Conservation (phyloP, 169 alveolate species). For the Eimeria necatrix region DNA sequence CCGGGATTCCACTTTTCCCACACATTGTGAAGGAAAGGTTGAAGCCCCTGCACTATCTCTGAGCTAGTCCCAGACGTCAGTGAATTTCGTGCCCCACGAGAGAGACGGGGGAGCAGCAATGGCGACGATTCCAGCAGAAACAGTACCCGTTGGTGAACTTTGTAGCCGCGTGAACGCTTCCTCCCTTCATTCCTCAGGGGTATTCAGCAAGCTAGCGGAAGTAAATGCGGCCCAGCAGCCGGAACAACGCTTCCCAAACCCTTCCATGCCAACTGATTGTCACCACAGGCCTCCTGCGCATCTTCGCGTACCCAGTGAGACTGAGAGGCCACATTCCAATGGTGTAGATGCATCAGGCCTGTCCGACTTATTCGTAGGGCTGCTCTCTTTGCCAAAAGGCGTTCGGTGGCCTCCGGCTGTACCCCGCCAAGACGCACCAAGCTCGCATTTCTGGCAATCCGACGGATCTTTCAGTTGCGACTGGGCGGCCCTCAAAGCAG, state of each 20-base stretch:
- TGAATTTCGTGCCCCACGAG: no score
- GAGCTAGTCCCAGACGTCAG: no score
- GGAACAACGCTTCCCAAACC: neutral
- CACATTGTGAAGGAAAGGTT: no score
- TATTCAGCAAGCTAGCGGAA: neutral
- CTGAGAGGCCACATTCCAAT: neutral
- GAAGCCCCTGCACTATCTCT: no score
- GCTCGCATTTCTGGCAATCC: conserved; percentile 43
- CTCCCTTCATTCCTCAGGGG: neutral
- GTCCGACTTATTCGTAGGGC: neutral
- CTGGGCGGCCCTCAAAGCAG: conserved; percentile 67
- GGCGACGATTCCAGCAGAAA: neutral
- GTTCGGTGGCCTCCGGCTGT: conserved; percentile 46
- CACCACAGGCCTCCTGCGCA: neutral
- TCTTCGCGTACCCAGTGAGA: neutral
- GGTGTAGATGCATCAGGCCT: neutral
- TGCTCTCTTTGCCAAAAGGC: conserved; percentile 27
- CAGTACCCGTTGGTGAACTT: neutral
- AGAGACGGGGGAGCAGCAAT: neutral
- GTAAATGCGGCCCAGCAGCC: neutral
- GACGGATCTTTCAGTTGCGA: conserved; percentile 72
- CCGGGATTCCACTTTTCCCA: no score
- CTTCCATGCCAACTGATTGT: neutral
- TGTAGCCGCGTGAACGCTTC: neutral
- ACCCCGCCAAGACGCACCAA: neutral